phyloP scores from a whole-genome alignment of 768 basidiomycete species.

The Tricholoma terreum region DNA sequence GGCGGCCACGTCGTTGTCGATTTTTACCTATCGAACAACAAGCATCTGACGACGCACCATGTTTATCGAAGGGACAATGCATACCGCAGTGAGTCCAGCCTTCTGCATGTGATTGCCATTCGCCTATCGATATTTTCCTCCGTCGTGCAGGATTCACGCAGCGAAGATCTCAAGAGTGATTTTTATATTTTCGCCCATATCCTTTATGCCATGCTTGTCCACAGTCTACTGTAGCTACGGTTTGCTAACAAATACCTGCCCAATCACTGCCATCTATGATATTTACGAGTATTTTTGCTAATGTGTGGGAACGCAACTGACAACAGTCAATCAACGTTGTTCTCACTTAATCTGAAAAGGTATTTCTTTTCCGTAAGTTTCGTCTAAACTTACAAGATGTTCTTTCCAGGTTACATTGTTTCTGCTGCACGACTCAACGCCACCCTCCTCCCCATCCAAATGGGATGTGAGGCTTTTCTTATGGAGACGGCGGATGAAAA shows the following conservation, averaged over 20 bases:
- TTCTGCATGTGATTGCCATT: background rate
- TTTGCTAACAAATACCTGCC: too few relatives aligned
- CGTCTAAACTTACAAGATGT: background rate
- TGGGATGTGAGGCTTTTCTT: too few relatives aligned
- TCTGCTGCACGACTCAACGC: too few relatives aligned
- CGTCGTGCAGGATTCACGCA: background rate
- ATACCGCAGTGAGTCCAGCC: background rate
- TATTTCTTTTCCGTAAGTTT: too few relatives aligned
- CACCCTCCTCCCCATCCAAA: too few relatives aligned
- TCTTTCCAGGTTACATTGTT: too few relatives aligned
- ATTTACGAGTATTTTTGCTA: too few relatives aligned
- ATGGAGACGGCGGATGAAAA: too few relatives aligned
- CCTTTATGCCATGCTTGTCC: background rate
- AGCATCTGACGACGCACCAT: background rate
- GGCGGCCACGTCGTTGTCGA: background rate
- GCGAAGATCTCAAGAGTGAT: background rate
- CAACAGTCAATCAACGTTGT: too few relatives aligned
- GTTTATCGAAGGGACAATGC: background rate
- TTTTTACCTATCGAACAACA: background rate
- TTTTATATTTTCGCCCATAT: background rate
- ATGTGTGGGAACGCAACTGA: too few relatives aligned
- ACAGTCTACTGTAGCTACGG: background rate
- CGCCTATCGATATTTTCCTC: background rate
- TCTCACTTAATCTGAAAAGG: too few relatives aligned
- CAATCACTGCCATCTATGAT: too few relatives aligned